These are phyloP conservation scores for Globisporangium megalacanthum DNA, from an alignment of 352 stramenopile species.

Conservation along the genomic window DNA sequence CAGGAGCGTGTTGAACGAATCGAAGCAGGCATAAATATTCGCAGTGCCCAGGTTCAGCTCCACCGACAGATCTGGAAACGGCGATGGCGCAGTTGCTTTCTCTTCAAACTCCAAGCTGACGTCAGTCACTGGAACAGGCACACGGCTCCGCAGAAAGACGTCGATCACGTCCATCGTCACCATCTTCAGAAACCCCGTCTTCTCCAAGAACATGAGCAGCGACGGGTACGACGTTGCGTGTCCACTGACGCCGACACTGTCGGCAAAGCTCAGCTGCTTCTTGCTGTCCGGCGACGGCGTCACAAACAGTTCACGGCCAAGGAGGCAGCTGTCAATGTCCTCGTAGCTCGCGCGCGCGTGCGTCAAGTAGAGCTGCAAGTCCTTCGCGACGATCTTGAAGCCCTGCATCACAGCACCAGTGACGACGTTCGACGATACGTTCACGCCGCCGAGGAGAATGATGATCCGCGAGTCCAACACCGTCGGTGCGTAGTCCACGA, in stretches of 20 bases:
- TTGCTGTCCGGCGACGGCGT: constrained; percentile 20
- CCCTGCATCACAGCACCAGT: constrained; percentile 81
- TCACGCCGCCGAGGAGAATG: constrained; percentile 65
- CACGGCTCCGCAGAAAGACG: constrained; percentile 68
- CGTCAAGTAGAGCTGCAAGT: constrained; percentile 71
- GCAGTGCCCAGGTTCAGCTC: constrained; percentile 80
- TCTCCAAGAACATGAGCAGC: constrained; percentile 74
- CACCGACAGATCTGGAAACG: constrained; percentile 67
- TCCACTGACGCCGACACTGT: constrained; percentile 4
- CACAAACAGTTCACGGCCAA: constrained; percentile 66
- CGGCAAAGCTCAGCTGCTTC: constrained; percentile 42
- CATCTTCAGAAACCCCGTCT: constrained; percentile 78
- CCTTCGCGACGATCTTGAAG: constrained; percentile 74
- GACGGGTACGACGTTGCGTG: constrained; percentile 44
- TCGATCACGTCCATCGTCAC: constrained; percentile 84
- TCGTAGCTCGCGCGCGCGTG: constrained; percentile 55
- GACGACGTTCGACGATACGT: constrained; percentile 82
- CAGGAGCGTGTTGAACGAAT: constrained; percentile 85
- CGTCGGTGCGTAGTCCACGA: constrained; percentile 74
- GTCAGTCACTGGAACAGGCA: constrained; percentile 25
- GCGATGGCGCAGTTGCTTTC: constrained; percentile 24
- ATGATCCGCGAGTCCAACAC: constrained; percentile 64
- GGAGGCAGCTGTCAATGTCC: constrained; percentile 59
- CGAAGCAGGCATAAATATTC: constrained; percentile 87
- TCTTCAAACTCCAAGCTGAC: constrained; percentile 16